phyloP scores from a whole-genome alignment of 805 yeast genomes.

The Candida tammaniensis region DNA sequence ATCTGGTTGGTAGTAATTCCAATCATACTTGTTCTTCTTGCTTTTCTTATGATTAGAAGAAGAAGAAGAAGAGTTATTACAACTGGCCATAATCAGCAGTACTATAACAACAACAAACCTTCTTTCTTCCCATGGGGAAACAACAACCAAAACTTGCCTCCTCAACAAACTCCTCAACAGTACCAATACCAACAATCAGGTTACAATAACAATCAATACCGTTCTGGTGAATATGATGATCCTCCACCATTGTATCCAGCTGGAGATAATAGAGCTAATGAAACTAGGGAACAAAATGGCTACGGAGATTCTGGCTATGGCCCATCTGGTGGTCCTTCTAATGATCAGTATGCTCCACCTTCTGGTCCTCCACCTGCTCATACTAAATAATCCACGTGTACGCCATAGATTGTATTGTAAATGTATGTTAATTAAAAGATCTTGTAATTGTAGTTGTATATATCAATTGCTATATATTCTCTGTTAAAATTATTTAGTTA shows the following conservation, averaged over 20 bases:
- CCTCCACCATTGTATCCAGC: slow-evolving; percentile 14
- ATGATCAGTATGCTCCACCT: slow-evolving; percentile 6
- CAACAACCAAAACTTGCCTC: slow-evolving; percentile 2
- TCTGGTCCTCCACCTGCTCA: slow-evolving; percentile 15
- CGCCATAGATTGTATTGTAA: neutral
- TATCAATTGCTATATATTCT: too few species aligned
- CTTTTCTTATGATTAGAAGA: slow-evolving; percentile 5
- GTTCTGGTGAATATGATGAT: slow-evolving; percentile 8
- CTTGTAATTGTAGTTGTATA: neutral
- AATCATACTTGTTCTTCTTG: slow-evolving; percentile 4
- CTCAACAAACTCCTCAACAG: slow-evolving; percentile 5
- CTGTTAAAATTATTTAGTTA: too few species aligned
- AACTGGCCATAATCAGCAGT: slow-evolving; percentile 6
- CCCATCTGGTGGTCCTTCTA: slow-evolving; percentile 7
- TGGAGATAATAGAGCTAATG: neutral
- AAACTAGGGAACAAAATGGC: neutral
- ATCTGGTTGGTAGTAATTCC: slow-evolving; percentile 12
- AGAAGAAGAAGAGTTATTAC: slow-evolving; percentile 6
- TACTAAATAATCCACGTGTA: slow-evolving; percentile 1
- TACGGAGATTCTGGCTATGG: slow-evolving; percentile 1
- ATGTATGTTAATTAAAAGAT: neutral
- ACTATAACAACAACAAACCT: slow-evolving; percentile 7
- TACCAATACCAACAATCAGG: slow-evolving; percentile 2
- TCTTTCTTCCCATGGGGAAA: slow-evolving; percentile 1
- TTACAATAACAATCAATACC: slow-evolving; percentile 1